These are phyloP conservation scores for Cylindrotheca closterium DNA, from an alignment of 108 stramenopile genomes.

Conservation along the genomic window DNA sequence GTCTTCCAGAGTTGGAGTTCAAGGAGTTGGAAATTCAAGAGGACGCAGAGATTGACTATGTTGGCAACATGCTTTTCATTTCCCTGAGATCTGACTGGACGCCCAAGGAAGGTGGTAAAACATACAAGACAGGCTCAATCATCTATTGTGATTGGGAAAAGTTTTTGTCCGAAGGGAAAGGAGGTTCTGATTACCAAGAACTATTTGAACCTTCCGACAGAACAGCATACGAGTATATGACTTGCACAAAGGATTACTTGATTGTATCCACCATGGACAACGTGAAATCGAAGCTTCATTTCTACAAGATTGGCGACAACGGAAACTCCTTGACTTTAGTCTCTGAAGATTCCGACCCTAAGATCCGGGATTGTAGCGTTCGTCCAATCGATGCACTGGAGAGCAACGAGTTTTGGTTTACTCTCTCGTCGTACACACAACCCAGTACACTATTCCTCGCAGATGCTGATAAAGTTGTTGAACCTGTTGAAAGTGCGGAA, in stretches of 20 bases:
- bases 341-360: constrained; percentile 52
- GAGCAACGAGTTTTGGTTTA: constrained; percentile 71
- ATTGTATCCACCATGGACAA: constrained; percentile 78
- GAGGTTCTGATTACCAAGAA: constrained; percentile 55
- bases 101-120: constrained; percentile 50
- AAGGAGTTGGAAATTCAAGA: constrained; percentile 66
- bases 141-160: constrained; percentile 54
- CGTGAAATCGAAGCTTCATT: constrained; percentile 77
- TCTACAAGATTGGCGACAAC: constrained; percentile 66
- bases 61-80: constrained; percentile 67
- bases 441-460: constrained; percentile 72
- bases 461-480: constrained; percentile 56
- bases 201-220: constrained; percentile 79
- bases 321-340: constrained; percentile 52
- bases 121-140: constrained; percentile 67
- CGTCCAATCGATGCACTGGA: constrained; percentile 59
- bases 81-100: constrained; percentile 81
- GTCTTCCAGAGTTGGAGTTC: constrained; percentile 44
- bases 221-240: constrained; percentile 68
- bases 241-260: constrained; percentile 78
- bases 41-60: constrained; percentile 62
- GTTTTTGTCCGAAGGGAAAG: constrained; percentile 64
- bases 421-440: constrained; percentile 63
- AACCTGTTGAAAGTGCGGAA: not conserved
- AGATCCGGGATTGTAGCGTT: constrained; percentile 61